Percentiles rank a stretch among this genome's conserved stretches.
Evolutionary conservation across 176 grass and related monocot genomes (phyloP).

Genomic region (Pontederia paniculata): DNA sequence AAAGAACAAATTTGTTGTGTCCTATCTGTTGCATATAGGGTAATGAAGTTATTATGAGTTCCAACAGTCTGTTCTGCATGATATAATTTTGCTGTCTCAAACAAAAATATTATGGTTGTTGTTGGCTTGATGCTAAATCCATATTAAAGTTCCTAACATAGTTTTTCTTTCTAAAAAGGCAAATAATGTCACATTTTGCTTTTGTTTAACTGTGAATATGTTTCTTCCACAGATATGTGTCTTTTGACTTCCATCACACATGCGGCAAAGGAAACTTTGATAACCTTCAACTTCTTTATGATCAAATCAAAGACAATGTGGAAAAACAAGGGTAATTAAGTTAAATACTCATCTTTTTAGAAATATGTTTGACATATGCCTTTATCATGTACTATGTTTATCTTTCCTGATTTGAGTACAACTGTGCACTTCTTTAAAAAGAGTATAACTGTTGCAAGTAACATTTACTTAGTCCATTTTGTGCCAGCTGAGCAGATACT

Average conservation of each 20-base stretch:
- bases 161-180: background rate
- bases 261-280: constrained; percentile 86
- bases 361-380: background rate
- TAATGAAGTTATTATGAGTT: too few species aligned
- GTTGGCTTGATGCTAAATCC: too few species aligned
- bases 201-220: background rate
- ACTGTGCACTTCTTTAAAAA: too few species aligned
- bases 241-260: constrained; percentile 89
- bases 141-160: background rate
- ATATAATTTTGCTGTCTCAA: too few species aligned
- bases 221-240: constrained; percentile 47
- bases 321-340: constrained; percentile 89
- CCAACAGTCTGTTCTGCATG: too few species aligned
- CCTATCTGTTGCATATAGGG: too few species aligned
- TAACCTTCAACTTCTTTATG: constrained; percentile 67
- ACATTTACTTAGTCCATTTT: constrained; percentile 56
- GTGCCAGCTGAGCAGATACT: constrained; percentile 97
- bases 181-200: background rate
- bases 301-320: constrained; percentile 54
- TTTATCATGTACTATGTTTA: background rate
- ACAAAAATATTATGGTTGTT: too few species aligned
- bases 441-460: constrained; percentile 53
- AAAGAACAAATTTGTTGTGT: too few species aligned
- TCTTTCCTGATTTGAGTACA: constrained; percentile 22
- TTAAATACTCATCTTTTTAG: constrained; percentile 18